These are phyloP conservation scores for Claviceps digitariae DNA, from an alignment of 2,329 filamentous ascomycete species.

Conservation along the genomic window DNA sequence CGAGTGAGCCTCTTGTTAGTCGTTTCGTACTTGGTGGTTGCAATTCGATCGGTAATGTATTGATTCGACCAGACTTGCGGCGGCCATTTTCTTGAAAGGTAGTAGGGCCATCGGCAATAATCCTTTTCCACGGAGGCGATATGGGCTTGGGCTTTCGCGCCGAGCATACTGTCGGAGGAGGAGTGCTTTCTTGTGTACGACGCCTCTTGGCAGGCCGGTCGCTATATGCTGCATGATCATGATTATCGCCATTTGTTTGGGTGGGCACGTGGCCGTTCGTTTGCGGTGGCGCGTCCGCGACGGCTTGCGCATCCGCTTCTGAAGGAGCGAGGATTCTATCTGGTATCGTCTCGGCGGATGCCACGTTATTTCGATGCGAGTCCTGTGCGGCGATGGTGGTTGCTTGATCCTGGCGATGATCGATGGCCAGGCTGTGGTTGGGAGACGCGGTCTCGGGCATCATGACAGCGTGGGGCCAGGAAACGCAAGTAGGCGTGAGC, in stretches of 20 bases:
- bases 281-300: conserved; percentile 11
- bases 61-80: conserved; percentile 53
- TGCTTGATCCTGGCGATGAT: conserved; percentile 15
- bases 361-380: conserved; percentile 10
- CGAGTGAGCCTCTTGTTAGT: conserved; percentile 31
- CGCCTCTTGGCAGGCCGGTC: conserved; percentile 52
- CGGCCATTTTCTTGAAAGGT: conserved; percentile 64
- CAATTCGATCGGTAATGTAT: conserved; percentile 39
- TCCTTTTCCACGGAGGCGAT: conserved; percentile 90
- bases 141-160: conserved; percentile 34
- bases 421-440: conserved; percentile 24
- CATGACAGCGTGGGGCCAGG: conserved; percentile 31
- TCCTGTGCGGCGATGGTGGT: conserved; percentile 12
- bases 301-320: conserved; percentile 9
- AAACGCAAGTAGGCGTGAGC: conserved; percentile 34
- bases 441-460: conserved; percentile 50
- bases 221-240: conserved; percentile 21
- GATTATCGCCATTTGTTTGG: conserved; percentile 47
- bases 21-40: conserved; percentile 37
- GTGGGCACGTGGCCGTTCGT: conserved; percentile 20
- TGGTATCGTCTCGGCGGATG: conserved; percentile 8
- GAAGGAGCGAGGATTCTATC: conserved; percentile 6
- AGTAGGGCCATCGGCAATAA: conserved; percentile 73
- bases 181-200: conserved; percentile 38
- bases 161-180: conserved; percentile 19